A percentile compares a stretch with the other conserved stretches of the same genome.
phyloP scores from a whole-genome alignment of 2,329 filamentous ascomycete genomes.

The Trichoderma sp. region DNA sequence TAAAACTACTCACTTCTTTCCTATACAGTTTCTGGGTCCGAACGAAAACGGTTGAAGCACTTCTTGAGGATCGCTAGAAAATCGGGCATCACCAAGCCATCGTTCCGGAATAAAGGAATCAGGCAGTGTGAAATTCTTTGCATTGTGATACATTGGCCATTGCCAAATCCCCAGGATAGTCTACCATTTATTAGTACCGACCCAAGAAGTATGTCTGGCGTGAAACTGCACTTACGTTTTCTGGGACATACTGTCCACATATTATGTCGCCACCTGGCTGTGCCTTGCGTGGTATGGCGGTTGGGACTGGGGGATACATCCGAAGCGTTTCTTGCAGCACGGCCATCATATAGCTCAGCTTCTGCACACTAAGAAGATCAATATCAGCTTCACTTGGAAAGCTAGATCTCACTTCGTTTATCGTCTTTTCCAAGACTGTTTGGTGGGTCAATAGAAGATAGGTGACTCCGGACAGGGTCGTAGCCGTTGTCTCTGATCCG shows the following conservation, averaged over 20 bases:
- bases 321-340: slow-evolving; percentile 49
- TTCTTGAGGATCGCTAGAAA: slow-evolving; percentile 25
- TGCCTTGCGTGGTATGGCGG: slow-evolving; percentile 35
- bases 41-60: slow-evolving; percentile 30
- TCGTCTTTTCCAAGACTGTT: slow-evolving; percentile 30
- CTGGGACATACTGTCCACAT: slow-evolving; percentile 31
- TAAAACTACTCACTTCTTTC: slow-evolving; percentile 28
- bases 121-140: slow-evolving; percentile 33
- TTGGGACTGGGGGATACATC: slow-evolving; percentile 43
- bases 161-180: slow-evolving; percentile 34
- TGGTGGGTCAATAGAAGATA: slow-evolving; percentile 33
- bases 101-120: slow-evolving; percentile 38
- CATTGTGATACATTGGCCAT: slow-evolving; percentile 34
- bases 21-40: slow-evolving; percentile 33
- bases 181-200: not conserved
- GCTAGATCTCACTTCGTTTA: slow-evolving; percentile 30
- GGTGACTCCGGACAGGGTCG: slow-evolving; percentile 27
- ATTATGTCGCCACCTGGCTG: slow-evolving; percentile 30
- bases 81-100: slow-evolving; percentile 30
- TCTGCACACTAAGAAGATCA: slow-evolving; percentile 14
- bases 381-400: slow-evolving; percentile 22
- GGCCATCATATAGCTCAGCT: slow-evolving; percentile 44
- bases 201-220: fast-evolving
- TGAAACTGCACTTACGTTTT: slow-evolving; percentile 27
- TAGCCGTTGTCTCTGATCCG: slow-evolving; percentile 35